These are phyloP conservation scores for Jaltomata sinuosa DNA, from an alignment of 257 asterid genomes.

Conservation along the genomic window DNA sequence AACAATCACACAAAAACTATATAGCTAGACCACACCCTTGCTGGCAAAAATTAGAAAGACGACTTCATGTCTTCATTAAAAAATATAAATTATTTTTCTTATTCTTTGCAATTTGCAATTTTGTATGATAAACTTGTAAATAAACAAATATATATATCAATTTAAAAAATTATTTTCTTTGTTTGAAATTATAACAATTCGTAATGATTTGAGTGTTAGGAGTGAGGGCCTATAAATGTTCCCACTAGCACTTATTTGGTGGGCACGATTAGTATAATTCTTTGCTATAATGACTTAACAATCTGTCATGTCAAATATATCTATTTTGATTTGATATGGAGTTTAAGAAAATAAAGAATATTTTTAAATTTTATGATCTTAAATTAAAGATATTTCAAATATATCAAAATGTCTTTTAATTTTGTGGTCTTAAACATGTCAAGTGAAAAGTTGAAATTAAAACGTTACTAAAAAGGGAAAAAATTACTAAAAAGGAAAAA, in stretches of 20 bases:
- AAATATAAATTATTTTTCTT: too few species aligned
- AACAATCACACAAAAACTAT: neutral
- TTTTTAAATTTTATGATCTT: too few species aligned
- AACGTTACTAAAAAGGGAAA: too few species aligned
- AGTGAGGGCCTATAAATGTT: neutral
- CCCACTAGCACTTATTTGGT: neutral
- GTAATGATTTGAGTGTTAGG: neutral
- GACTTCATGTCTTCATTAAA: neutral
- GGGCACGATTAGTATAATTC: neutral
- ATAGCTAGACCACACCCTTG: neutral
- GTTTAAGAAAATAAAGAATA: too few species aligned
- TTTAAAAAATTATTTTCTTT: neutral
- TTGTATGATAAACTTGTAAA: neutral
- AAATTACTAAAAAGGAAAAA: too few species aligned
- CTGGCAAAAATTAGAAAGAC: neutral
- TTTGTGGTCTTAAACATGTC: too few species aligned
- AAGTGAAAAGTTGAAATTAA: too few species aligned
- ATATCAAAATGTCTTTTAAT: too few species aligned
- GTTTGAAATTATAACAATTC: neutral
- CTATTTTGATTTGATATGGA: too few species aligned
- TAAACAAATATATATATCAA: neutral
- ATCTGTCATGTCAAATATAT: neutral
- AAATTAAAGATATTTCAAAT: too few species aligned
- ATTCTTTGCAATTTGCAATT: neutral
- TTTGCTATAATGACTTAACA: neutral